Evolutionary conservation across 2,329 filamentous ascomycete species (phyloP), one percentile per base, ranked within the genome.

Genomic region (Alternaria longipes): DNA sequence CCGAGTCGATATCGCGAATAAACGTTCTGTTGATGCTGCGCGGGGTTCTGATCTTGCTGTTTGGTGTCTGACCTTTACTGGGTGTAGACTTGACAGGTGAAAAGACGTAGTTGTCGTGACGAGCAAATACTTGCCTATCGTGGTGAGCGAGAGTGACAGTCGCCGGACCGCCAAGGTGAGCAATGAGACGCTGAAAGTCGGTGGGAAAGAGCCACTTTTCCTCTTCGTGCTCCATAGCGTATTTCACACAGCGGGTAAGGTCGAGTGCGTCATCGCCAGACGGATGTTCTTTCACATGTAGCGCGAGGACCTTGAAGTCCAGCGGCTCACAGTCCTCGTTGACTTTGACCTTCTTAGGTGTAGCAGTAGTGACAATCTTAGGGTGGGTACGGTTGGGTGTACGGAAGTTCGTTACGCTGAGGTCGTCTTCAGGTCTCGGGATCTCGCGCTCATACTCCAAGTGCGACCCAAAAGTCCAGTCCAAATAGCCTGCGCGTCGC

Each of bases 141-240:
- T 56, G 53, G 62, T 70, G 69, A 64, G 38, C 45, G 60, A 52
- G 46, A 45, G 60, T 68, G 36, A 70, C 56, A 3, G 32, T 16
- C 2, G 32, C 32, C 1, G 64, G 64, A 3, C 68, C 69, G 1
- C 69, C 69, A 28, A 71, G 61, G 44, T 67, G 63, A 38, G 63
- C 50, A 20, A 74, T 53, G 22, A 76, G 54, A 1, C 44, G 22
- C 2, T 49, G 45, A 34, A 69, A 75, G 22, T 76, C 70, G 0
- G 41, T 55, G 3, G 72, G 74, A 16, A 71, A 76, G 3, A 61
- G 41, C 72, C 72, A 76, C 8, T 59, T 26, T 42, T 75, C 70
- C 2, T 71, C 42, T 5, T 54, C 51, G 32, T 76, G 59, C 11
- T 66, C 42, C 4, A 72, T 2, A 40, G 65, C 62, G 42, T 74